Conservation (phyloP, 345 rosid genomes). For the Brassica nigra region DNA sequence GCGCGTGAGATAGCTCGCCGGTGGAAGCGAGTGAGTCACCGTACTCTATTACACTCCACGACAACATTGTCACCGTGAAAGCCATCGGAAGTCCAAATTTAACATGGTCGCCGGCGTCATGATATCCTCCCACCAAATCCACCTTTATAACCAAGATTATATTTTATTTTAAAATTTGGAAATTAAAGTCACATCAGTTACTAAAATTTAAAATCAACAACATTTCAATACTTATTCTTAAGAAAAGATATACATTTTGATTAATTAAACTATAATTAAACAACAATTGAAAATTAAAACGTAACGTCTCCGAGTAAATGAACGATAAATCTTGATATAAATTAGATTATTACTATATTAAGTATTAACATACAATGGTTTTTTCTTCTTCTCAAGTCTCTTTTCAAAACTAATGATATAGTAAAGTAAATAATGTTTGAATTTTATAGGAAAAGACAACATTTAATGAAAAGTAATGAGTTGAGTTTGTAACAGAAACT, state of each 20-base stretch:
- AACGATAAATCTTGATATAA: neutral
- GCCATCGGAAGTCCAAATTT: constrained; percentile 98
- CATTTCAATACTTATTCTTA: neutral
- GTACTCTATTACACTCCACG: constrained; percentile 82
- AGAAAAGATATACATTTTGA: neutral
- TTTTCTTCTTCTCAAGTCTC: neutral
- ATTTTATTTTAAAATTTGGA: neutral
- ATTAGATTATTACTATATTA: neutral
- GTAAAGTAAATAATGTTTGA: neutral
- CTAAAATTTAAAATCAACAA: neutral
- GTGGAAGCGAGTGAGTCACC: constrained; percentile 60
- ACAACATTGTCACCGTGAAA: constrained; percentile 87
- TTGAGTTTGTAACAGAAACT: constrained; percentile 29
- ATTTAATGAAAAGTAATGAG: neutral
- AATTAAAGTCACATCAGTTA: neutral
- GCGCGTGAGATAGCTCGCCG: constrained; percentile 75
- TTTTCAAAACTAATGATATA: neutral
- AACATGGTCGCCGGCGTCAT: constrained; percentile 95
- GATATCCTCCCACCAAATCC: constrained; percentile 96
- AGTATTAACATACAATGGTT: neutral
- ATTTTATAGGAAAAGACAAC: neutral
- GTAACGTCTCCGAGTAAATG: neutral
- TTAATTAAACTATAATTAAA: neutral
- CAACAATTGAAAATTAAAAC: neutral
- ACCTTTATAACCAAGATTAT: constrained; percentile 46